Percentiles rank a stretch among this genome's conserved stretches.
Conservation (phyloP, 768 basidiomycete genomes). For the Lactarius indigo region DNA sequence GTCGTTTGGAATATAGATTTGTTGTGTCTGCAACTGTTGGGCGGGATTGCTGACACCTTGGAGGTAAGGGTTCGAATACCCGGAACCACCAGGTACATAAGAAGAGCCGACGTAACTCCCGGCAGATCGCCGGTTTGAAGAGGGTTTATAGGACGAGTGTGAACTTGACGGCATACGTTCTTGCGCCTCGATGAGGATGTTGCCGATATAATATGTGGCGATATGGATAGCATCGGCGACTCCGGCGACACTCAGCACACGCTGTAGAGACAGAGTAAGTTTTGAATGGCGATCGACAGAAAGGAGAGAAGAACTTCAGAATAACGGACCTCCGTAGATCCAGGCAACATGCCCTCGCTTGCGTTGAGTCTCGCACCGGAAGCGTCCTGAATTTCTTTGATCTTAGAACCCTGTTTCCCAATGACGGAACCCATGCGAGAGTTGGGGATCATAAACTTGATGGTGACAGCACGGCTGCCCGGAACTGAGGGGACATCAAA, state of each 20-base stretch:
- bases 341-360: constrained; percentile 96
- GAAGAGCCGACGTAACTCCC: constrained; percentile 46
- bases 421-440: constrained; percentile 99
- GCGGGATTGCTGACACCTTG: constrained; percentile 32
- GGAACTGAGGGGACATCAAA: constrained; percentile 98
- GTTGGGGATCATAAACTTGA: constrained; percentile 99
- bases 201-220: constrained; percentile 98
- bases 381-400: constrained; percentile 99
- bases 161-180: constrained; percentile 73
- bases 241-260: constrained; percentile 95
- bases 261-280: constrained; percentile 45
- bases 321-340: constrained; percentile 88
- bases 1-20: constrained; percentile 98
- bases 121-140: constrained; percentile 51
- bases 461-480: constrained; percentile 96
- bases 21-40: constrained; percentile 87
- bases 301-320: not conserved
- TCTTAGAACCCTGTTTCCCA: constrained; percentile 95
- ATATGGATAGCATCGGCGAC: constrained; percentile 99
- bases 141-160: constrained; percentile 66
- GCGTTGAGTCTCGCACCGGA: constrained; percentile 95
- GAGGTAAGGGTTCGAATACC: constrained; percentile 48
- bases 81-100: constrained; percentile 71
- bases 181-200: constrained; percentile 91
- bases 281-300: constrained; percentile 16